phyloP scores from a whole-genome alignment of 257 asterid species.

The Agastache rugosa region DNA sequence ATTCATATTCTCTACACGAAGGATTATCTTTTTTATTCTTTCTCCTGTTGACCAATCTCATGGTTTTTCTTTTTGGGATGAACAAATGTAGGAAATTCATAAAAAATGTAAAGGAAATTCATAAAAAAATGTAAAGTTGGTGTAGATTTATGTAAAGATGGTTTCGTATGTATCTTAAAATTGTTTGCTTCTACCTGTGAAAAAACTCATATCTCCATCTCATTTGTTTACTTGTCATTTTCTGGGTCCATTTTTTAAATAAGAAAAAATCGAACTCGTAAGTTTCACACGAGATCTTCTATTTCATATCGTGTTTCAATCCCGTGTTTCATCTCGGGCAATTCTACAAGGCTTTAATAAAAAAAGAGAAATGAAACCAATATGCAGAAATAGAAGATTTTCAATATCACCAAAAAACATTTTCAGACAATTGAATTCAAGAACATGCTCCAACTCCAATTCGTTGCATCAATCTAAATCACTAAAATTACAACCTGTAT shows the following conservation, averaged over 20 bases:
- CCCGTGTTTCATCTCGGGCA: background rate
- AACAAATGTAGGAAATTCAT: background rate
- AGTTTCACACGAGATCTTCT: background rate
- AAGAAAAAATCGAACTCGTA: background rate
- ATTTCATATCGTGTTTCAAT: background rate
- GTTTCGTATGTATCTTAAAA: background rate
- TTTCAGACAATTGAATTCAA: constrained; percentile 1
- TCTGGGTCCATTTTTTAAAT: background rate
- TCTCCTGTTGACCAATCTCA: constrained; percentile 22
- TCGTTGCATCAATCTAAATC: constrained; percentile 36
- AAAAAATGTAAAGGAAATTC: background rate
- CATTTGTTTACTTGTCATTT: background rate
- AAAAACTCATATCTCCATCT: background rate
- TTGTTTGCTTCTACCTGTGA: constrained; percentile 1
- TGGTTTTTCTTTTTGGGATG: no score
- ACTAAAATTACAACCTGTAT: constrained; percentile 30
- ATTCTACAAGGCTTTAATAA: background rate
- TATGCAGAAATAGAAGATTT: background rate
- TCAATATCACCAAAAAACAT: background rate
- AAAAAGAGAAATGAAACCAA: background rate
- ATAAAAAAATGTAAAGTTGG: constrained; percentile 18
- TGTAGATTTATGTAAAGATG: background rate
- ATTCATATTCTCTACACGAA: no score
- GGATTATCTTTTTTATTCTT: no score
- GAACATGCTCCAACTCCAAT: constrained; percentile 35